Evolutionary conservation across 2,329 filamentous ascomycete species (phyloP), one percentile per base, ranked within the genome.

Genomic region (Curvularia sp.): DNA sequence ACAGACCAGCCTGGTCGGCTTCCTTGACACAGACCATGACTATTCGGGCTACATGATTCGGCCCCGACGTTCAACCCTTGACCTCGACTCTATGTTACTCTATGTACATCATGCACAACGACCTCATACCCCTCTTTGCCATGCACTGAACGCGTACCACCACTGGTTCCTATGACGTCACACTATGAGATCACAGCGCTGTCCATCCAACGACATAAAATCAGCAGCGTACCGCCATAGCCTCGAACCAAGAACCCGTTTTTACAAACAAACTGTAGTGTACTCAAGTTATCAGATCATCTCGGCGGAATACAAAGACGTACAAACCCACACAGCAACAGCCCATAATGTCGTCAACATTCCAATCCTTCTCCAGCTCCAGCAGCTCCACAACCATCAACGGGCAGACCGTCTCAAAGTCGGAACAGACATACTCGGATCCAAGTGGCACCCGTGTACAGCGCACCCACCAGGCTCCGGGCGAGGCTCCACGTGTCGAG

Each of bases 391-490:
- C 51, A 21, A 68, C 68, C 23, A 56, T 69, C 55, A 75, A 76
- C 60, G 73, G 73, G 3, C 59, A 67, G 38, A 73, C 69, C 5
- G 65, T 59, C 30, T 73, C 70, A 8, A 62, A 66, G 34, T 65
- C 60, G 19, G 65, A 75, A 46, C 53, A 59, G 28, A 71, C 64
- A 5, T 60, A 66, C 55, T 65, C 62, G 8, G 70, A 75, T 49
- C 69, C 68, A n/a, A 63, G 54, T 1, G 74, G 74, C 39, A 76
- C 73, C 10, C 65, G 55, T 8, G 62, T 71, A 2, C 65, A 71
- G 25, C 67, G 68, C 18, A 69, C 64, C 3, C 60, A 41, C 13
- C 73, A 74, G 38, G 63, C 73, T 36, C 68, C 71, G 0, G 74
- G 72, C 0, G 65, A 74, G 48, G 59, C 57, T 5, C 53, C 57